These are phyloP conservation scores for Aegilops tauschii DNA, from an alignment of 176 grass and related monocot genomes.

Conservation along the genomic window DNA sequence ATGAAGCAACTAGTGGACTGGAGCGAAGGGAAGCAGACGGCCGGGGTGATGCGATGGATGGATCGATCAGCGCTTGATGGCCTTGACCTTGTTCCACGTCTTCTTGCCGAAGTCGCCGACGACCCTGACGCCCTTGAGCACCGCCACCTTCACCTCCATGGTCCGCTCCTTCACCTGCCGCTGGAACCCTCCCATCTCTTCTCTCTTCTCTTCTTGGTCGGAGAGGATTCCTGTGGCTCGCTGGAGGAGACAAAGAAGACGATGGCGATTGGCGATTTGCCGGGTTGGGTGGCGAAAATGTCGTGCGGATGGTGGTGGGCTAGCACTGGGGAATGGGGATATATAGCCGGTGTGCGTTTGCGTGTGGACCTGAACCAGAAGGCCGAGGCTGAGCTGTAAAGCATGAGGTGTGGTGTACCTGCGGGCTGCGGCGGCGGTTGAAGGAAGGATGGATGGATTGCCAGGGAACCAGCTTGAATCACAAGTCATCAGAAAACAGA, in stretches of 20 bases:
- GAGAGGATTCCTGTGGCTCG: neutral
- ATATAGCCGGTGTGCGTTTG: neutral
- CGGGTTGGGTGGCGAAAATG: neutral
- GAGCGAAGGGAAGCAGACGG: neutral
- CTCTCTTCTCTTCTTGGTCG: neutral
- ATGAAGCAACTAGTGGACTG: neutral
- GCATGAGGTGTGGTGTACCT: conserved; percentile 15
- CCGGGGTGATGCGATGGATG: neutral
- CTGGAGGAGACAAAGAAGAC: neutral
- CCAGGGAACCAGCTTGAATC: neutral
- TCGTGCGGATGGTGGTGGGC: neutral
- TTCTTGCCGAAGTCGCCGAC: conserved; percentile 73
- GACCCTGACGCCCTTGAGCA: conserved; percentile 61
- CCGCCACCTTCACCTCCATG: conserved; percentile 52
- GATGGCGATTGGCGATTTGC: neutral
- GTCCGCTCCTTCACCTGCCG: conserved; percentile 59
- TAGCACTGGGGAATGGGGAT: neutral
- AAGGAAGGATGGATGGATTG: neutral
- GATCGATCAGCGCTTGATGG: conserved; percentile 54
- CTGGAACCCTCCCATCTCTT: conserved; percentile 53
- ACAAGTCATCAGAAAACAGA: neutral
- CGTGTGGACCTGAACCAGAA: neutral
- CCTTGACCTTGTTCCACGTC: conserved; percentile 74
- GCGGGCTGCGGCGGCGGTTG: neutral
- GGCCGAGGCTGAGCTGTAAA: conserved; percentile 32